These are phyloP conservation scores for California macrophylla DNA, from an alignment of 441 rosid genomes.

Conservation along the genomic window DNA sequence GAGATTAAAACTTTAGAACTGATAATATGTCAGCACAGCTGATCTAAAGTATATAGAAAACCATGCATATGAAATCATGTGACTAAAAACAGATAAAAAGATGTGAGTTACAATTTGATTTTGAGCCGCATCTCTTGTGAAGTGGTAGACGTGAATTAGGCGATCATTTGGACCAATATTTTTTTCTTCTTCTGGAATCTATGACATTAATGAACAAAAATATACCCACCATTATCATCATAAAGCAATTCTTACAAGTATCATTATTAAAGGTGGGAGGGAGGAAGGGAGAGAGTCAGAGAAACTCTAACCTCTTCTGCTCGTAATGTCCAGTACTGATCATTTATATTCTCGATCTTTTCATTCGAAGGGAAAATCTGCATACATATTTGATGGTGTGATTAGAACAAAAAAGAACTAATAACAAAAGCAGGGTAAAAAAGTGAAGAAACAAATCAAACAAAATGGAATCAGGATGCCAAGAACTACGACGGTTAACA, in stretches of 20 bases:
- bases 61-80: not conserved
- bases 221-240: not conserved
- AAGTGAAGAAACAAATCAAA: not conserved
- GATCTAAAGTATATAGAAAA: not conserved
- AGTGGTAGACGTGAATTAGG: slow-evolving; percentile 58
- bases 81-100: not conserved
- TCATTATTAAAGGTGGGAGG: no score
- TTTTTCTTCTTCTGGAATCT: slow-evolving; percentile 74
- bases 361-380: slow-evolving; percentile 58
- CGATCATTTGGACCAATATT: slow-evolving; percentile 62
- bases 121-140: slow-evolving; percentile 51
- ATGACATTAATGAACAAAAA: slow-evolving; percentile 14
- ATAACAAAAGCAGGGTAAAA: not conserved
- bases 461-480: not conserved
- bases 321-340: slow-evolving; percentile 68
- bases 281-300: not conserved
- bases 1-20: not conserved
- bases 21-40: not conserved
- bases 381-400: slow-evolving; percentile 5
- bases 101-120: slow-evolving; percentile 35
- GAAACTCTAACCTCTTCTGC: slow-evolving; percentile 53
- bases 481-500: not conserved
- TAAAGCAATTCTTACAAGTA: not conserved
- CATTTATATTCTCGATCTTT: slow-evolving; percentile 66
- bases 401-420: not conserved